Conservation (phyloP, 2,329 filamentous ascomycete species). For the Penicillium sp. region DNA sequence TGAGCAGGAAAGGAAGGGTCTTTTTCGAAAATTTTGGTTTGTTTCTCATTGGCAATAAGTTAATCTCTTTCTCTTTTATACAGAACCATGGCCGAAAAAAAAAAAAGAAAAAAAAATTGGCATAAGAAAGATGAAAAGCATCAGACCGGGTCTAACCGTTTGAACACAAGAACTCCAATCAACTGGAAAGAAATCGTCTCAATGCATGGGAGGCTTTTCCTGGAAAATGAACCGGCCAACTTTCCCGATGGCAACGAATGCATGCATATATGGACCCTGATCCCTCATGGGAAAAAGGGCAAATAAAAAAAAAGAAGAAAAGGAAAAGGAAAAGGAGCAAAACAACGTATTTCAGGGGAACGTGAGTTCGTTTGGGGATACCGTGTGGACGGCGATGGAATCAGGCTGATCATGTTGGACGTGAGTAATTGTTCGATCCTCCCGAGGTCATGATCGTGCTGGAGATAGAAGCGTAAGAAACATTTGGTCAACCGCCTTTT, state of each 20-base stretch:
- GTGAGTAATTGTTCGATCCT: not conserved
- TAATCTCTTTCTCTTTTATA: slow-evolving; percentile 19
- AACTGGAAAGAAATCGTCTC: slow-evolving; percentile 9
- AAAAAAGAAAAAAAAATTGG: slow-evolving; percentile 13
- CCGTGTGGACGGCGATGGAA: not conserved
- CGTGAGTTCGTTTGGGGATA: slow-evolving; percentile 1
- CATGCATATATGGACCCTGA: slow-evolving; percentile 8
- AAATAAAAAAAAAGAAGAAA: slow-evolving; percentile 1
- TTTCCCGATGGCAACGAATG: slow-evolving; percentile 7
- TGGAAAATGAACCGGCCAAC: slow-evolving; percentile 6
- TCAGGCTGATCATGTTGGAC: not conserved
- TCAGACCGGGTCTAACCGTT: slow-evolving; percentile 13
- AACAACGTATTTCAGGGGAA: slow-evolving; percentile 4
- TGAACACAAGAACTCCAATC: slow-evolving; percentile 14
- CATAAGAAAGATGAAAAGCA: slow-evolving; percentile 12
- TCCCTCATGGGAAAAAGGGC: not conserved
- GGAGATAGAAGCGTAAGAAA: not conserved
- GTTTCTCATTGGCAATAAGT: slow-evolving; percentile 17
- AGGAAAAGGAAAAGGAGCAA: not conserved
- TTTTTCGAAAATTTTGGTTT: slow-evolving; percentile 16
- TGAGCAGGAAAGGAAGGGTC: not conserved
- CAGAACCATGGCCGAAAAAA: slow-evolving; percentile 16
- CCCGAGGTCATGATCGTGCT: not conserved
- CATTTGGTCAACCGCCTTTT: slow-evolving; percentile 37
- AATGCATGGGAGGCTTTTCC: slow-evolving; percentile 5